Base-by-base conservation (phyloP, 805 yeast genomes). In the Saccharomycopsis oosterbeekiorum region DNA sequence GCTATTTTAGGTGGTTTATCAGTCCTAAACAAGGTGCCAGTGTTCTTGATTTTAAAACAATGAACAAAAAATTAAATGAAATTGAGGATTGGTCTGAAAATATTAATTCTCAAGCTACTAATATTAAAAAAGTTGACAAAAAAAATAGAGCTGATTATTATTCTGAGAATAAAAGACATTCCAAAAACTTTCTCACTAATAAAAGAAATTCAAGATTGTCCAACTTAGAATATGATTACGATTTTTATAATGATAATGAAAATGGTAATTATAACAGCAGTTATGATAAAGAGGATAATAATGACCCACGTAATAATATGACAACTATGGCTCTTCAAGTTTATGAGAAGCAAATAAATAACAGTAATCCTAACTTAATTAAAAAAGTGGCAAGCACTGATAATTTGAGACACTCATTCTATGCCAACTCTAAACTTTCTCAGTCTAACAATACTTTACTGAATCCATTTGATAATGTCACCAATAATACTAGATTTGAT, bases 1-100 rank as follows among this genome's bases (percentile, higher is more conserved):
- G 93, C 70, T 89, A 91, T 71, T 94, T 86, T 78, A 84, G 87
- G 67, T 93, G 97, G 96, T 73, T 83, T 62, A 74, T 93, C 19
- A 80, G 97, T 10, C 82, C 84, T 53, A 78, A 74, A 41, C 97
- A 91, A 74, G 98, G 98, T 64, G 94, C 94, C 2, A 81, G 80
- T 63, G 75, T 75, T 34, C 75, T 85, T 57, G 81, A 83, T 63
- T 77, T 80, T 64, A 83, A 82, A 68, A 78, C 81, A 51, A 80
- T 86, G 85, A 78, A 77, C 24, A 78, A 80, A 63, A 83, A 92
- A 67, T 82, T 83, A 56, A 80, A 83, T 57, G 81, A 81, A 62
- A 83, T 89, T 65, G 97, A 93, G 67, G 81, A 83, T 66, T 94
- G 98, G 97, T 85, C 92, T 3, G 88, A 88, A 65, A 83, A 84